Conservation (phyloP, 192 early-diverging fungal genomes). For the Coemansia sp. region DNA sequence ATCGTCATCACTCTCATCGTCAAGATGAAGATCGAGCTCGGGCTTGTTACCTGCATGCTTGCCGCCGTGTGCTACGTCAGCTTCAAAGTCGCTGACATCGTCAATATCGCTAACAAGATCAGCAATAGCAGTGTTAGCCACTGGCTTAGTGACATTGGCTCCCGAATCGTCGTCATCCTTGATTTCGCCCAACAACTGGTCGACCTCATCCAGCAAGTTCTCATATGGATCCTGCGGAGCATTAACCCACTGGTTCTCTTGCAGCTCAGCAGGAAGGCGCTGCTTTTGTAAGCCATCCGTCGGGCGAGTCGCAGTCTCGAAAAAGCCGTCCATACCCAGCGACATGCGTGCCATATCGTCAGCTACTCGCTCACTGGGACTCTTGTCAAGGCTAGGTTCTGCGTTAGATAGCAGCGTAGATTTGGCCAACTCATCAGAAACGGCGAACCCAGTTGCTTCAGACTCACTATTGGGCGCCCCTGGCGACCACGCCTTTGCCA, state of each 20-base stretch:
- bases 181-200: slow-evolving; percentile 53
- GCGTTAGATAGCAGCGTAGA: slow-evolving; percentile 19
- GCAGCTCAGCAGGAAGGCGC: neutral
- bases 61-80: neutral
- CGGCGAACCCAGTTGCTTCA: neutral
- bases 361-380: neutral
- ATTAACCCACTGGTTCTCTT: slow-evolving; percentile 19
- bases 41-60: neutral
- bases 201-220: slow-evolving; percentile 55
- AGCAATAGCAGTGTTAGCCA: neutral
- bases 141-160: neutral
- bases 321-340: neutral
- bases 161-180: slow-evolving; percentile 39
- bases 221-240: slow-evolving; percentile 52
- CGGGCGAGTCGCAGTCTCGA: neutral
- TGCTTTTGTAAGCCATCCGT: neutral
- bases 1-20: slow-evolving; percentile 42
- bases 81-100: slow-evolving; percentile 8
- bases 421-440: slow-evolving; percentile 5
- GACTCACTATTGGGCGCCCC: neutral
- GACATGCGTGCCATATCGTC: slow-evolving; percentile 38
- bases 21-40: slow-evolving; percentile 38
- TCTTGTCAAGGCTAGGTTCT: neutral
- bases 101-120: slow-evolving; percentile 3
- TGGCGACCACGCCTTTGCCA: neutral